These are phyloP conservation scores for Cylindrotheca closterium DNA, from an alignment of 108 stramenopile genomes.

Conservation along the genomic window DNA sequence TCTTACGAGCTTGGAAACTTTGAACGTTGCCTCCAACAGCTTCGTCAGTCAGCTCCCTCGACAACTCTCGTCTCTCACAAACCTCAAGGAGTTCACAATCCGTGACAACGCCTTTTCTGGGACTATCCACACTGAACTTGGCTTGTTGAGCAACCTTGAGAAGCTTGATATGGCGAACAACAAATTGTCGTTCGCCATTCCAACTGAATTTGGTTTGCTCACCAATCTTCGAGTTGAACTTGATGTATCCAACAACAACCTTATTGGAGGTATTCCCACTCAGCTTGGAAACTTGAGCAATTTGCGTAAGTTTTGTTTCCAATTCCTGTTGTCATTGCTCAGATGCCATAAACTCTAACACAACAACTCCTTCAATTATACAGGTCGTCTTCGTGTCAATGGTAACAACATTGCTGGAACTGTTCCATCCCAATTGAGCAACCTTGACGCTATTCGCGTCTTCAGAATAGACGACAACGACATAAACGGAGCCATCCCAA, in stretches of 20 bases:
- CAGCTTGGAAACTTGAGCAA: slow-evolving; percentile 33
- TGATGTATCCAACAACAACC: slow-evolving; percentile 55
- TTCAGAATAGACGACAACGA: slow-evolving; percentile 40
- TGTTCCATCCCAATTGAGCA: slow-evolving; percentile 13
- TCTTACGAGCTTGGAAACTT: slow-evolving; percentile 17
- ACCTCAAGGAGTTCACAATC: slow-evolving; percentile 30
- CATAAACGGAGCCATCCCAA: slow-evolving; percentile 32
- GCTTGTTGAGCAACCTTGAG: slow-evolving; percentile 46
- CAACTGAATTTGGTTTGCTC: slow-evolving; percentile 59
- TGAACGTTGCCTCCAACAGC: slow-evolving; percentile 27
- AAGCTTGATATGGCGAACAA: slow-evolving; percentile 48
- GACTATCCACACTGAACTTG: slow-evolving; percentile 56
- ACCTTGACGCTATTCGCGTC: slow-evolving; percentile 19
- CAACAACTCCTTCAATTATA: neutral
- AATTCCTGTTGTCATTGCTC: neutral
- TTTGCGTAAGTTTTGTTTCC: slow-evolving; percentile 15
- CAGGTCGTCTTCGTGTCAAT: slow-evolving; percentile 26
- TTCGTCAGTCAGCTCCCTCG: slow-evolving; percentile 18
- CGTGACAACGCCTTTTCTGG: slow-evolving; percentile 54
- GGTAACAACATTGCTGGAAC: slow-evolving; percentile 29
- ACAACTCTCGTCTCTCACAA: slow-evolving; percentile 27
- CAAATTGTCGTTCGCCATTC: slow-evolving; percentile 55
- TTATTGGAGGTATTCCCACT: slow-evolving; percentile 45
- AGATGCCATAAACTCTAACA: neutral
- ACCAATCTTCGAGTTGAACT: slow-evolving; percentile 41